Conservation (phyloP, 2,329 filamentous ascomycete genomes). For the Ophiostoma ulmi region DNA sequence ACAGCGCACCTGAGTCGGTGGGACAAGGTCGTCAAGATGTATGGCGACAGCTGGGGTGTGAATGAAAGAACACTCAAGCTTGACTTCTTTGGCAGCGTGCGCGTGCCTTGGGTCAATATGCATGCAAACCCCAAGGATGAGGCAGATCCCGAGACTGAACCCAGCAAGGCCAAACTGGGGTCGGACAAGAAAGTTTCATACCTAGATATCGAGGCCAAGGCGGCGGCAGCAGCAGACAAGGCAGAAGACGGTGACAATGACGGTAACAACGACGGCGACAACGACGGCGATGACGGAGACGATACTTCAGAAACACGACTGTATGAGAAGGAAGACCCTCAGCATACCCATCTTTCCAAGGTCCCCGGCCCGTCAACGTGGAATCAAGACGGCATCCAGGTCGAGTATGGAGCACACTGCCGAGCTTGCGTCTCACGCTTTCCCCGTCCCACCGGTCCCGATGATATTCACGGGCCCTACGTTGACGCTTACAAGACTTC, state of each 20-base stretch:
- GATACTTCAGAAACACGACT: background rate
- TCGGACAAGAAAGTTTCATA: no score
- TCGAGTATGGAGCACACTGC: background rate
- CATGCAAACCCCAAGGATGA: background rate
- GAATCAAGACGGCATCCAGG: background rate
- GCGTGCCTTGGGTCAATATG: background rate
- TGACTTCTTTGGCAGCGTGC: background rate
- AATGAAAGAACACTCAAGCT: background rate
- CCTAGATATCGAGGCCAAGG: no score
- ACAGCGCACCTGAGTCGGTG: background rate
- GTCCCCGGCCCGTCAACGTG: background rate
- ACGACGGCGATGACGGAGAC: no score
- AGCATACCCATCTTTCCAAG: background rate
- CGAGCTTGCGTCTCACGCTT: background rate
- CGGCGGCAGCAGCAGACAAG: background rate
- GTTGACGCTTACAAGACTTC: background rate
- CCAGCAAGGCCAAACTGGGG: background rate
- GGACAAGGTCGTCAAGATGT: background rate
- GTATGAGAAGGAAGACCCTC: background rate
- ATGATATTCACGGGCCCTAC: background rate
- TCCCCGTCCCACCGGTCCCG: no score
- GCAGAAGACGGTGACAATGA: background rate
- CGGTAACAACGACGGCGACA: background rate
- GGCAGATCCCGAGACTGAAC: background rate
- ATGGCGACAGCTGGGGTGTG: background rate